Conservation (phyloP, 345 rosid genomes). For the Moricandia arvensis region DNA sequence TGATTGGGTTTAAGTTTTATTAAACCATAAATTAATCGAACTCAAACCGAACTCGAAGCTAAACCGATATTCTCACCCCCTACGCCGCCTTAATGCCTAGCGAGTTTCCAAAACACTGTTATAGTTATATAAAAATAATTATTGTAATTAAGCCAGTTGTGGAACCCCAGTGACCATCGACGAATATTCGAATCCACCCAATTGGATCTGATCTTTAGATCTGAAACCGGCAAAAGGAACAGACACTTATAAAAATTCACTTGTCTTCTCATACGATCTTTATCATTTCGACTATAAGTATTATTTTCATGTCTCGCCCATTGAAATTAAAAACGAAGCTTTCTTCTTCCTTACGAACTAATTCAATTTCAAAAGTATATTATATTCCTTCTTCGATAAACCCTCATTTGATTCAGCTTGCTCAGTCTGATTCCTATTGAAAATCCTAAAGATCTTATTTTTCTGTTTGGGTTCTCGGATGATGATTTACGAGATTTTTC, state of each 20-base stretch:
- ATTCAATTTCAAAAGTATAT: background rate
- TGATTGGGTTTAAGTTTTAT: too few species aligned
- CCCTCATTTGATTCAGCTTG: background rate
- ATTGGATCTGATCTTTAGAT: background rate
- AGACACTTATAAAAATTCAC: background rate
- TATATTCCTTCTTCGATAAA: background rate
- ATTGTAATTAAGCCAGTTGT: too few species aligned
- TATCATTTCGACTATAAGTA: background rate
- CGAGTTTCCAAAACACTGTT: too few species aligned
- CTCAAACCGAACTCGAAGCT: too few species aligned
- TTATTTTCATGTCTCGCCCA: background rate
- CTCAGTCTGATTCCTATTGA: background rate
- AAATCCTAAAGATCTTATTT: background rate
- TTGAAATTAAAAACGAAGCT: background rate
- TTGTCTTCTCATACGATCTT: background rate
- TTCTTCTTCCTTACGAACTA: slow-evolving; percentile 16
- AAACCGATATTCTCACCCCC: too few species aligned
- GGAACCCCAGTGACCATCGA: too few species aligned
- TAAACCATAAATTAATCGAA: too few species aligned
- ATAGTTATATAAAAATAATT: too few species aligned
- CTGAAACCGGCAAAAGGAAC: background rate
- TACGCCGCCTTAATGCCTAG: too few species aligned
- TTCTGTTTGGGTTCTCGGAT: slow-evolving; percentile 26
- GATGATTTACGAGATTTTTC: slow-evolving; percentile 38
- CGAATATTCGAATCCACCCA: slow-evolving; percentile 18